These are phyloP conservation scores for Paraglomus brasilianum DNA, from an alignment of 192 early-diverging fungal species.

Conservation along the genomic window DNA sequence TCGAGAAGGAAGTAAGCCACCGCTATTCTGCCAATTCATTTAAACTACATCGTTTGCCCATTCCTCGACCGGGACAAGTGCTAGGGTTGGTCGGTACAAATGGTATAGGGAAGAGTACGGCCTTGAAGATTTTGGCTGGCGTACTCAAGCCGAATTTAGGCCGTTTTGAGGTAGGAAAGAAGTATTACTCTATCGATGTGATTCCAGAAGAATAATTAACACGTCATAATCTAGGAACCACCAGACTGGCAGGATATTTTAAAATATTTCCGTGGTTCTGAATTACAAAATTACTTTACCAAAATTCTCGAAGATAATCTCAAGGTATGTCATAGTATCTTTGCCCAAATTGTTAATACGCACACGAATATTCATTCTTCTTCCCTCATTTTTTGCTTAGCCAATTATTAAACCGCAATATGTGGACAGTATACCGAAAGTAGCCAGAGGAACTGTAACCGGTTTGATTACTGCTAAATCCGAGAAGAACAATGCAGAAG, in stretches of 20 bases:
- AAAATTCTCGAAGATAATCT: constrained; percentile 96
- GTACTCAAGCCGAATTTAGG: constrained; percentile 97
- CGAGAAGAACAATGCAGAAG: constrained; percentile 70
- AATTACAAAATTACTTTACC: constrained; percentile 98
- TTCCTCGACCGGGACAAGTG: constrained; percentile 95
- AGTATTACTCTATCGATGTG: constrained; percentile 24
- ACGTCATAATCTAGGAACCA: constrained; percentile 45
- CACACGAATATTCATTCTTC: too few relatives aligned
- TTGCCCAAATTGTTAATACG: neutral
- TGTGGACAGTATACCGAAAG: constrained; percentile 86
- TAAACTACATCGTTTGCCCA: constrained; percentile 95
- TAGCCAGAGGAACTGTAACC: constrained; percentile 76
- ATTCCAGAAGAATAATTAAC: neutral
- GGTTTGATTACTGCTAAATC: constrained; percentile 68
- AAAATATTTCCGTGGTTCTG: constrained; percentile 93
- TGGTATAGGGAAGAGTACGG: constrained; percentile 93
- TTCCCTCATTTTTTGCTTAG: constrained; percentile 28
- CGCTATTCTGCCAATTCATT: constrained; percentile 96
- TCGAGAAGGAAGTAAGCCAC: constrained; percentile 93
- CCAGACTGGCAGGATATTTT: constrained; percentile 97
- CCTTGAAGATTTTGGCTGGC: constrained; percentile 90
- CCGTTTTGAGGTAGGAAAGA: constrained; percentile 51
- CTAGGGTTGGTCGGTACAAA: constrained; percentile 97
- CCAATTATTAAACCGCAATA: constrained; percentile 97
- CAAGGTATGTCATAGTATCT: constrained; percentile 46